Percentiles rank a stretch among this genome's conserved stretches.
Evolutionary conservation across 1,284 basidiomycete genomes (phyloP).

Genomic region (Cutaneotrichosporon cavernicola): DNA sequence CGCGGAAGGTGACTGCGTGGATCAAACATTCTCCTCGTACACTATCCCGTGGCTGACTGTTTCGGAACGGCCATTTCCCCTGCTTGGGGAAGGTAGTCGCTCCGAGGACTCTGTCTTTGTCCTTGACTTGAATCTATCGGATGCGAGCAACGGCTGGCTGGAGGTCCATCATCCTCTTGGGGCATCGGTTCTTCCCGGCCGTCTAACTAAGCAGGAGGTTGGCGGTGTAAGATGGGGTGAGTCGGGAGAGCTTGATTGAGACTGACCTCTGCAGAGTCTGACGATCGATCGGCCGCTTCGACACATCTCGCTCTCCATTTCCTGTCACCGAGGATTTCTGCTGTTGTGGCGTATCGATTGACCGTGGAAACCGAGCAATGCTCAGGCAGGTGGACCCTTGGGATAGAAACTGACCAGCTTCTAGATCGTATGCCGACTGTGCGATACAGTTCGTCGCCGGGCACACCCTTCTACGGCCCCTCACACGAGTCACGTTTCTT

Average conservation of each 20-base stretch:
- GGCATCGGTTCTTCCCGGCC: neutral
- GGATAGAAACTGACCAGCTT: neutral
- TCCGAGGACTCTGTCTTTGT: conserved; percentile 31
- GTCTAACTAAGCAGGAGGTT: neutral
- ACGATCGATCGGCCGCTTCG: neutral
- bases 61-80: conserved; percentile 35
- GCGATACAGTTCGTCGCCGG: conserved; percentile 35
- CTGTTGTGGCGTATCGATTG: conserved; percentile 17
- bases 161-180: neutral
- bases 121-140: conserved; percentile 15
- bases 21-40: neutral
- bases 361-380: conserved; percentile 10
- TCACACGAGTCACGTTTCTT: conserved; percentile 68
- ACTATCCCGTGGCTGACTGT: conserved; percentile 25
- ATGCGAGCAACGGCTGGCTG: neutral
- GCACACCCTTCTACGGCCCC: neutral
- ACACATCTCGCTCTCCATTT: conserved; percentile 10
- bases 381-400: conserved; percentile 18
- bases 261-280: neutral
- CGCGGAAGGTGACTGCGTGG: conserved; percentile 1
- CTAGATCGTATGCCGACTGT: conserved; percentile 29
- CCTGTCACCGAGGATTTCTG: neutral
- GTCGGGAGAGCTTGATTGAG: neutral
- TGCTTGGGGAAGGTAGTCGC: conserved; percentile 42
- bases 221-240: neutral